These are phyloP conservation scores for Cetraspora pellucida DNA, from an alignment of 192 early-diverging fungal genomes.

Conservation along the genomic window DNA sequence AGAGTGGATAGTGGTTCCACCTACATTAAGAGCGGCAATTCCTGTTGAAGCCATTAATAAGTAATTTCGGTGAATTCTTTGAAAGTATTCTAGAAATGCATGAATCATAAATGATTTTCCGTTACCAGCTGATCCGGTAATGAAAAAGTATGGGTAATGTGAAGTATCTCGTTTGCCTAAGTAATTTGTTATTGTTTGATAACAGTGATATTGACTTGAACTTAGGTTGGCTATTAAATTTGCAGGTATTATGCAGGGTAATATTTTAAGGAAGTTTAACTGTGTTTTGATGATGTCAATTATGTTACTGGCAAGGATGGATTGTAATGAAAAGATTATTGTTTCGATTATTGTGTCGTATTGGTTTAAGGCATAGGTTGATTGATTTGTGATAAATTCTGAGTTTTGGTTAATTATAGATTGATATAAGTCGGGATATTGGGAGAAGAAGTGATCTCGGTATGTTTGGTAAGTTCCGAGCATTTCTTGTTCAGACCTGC, in stretches of 20 bases:
- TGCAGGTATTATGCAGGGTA: not conserved
- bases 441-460: not conserved
- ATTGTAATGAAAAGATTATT: too few species aligned
- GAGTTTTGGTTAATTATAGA: not conserved
- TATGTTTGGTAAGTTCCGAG: not conserved
- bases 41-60: constrained; percentile 23
- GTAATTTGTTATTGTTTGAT: too few species aligned
- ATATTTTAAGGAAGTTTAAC: not conserved
- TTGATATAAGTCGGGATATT: not conserved
- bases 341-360: too few species aligned
- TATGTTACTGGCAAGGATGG: not conserved
- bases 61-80: not conserved
- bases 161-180: not conserved
- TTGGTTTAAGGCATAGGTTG: too few species aligned
- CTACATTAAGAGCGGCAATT: not conserved
- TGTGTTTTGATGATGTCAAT: not conserved
- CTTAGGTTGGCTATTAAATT: not conserved
- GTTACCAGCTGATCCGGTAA: constrained; percentile 7
- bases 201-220: too few species aligned
- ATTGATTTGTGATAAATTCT: not conserved
- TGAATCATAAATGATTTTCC: constrained; percentile 12
- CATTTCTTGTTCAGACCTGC: not conserved
- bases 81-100: not conserved
- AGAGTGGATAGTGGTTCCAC: constrained; percentile 7
- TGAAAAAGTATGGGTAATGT: constrained; percentile 15